A percentile compares a stretch with the other conserved stretches of the same genome.
These are phyloP conservation scores for Lagenidium sp. DNA, from an alignment of 352 stramenopile species.

Conservation along the genomic window DNA sequence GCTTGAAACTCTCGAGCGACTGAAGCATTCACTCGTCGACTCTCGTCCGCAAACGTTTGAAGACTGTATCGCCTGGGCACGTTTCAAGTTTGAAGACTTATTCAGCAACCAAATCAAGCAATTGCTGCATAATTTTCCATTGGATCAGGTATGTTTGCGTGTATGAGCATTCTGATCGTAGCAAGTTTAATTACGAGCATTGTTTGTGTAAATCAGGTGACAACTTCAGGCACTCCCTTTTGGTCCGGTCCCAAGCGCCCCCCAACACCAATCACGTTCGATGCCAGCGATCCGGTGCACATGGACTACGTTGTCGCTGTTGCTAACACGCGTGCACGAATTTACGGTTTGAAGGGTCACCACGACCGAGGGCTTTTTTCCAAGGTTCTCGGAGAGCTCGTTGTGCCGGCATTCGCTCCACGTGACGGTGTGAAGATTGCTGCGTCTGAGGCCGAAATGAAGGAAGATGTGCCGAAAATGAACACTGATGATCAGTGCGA, in stretches of 20 bases:
- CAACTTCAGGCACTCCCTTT: conserved; percentile 94
- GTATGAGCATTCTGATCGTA: conserved; percentile 3
- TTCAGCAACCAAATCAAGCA: conserved; percentile 98
- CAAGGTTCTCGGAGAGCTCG: conserved; percentile 72
- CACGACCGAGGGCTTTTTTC: conserved; percentile 53
- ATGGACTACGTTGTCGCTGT: conserved; percentile 95
- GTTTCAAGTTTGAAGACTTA: conserved; percentile 96
- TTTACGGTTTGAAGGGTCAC: conserved; percentile 89
- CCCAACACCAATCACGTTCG: conserved; percentile 92
- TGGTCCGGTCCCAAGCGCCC: conserved; percentile 98
- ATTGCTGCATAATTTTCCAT: conserved; percentile 98
- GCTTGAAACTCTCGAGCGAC: conserved; percentile 91
- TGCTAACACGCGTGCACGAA: conserved; percentile 91
- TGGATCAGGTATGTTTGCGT: conserved; percentile 74
- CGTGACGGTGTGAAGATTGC: conserved; percentile 97
- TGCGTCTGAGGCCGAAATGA: conserved; percentile 95
- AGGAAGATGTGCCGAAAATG: conserved; percentile 59
- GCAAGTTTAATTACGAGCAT: neutral
- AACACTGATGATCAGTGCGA: conserved; percentile 69
- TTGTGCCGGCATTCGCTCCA: conserved; percentile 92
- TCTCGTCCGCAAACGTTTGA: conserved; percentile 90
- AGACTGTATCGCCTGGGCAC: conserved; percentile 97
- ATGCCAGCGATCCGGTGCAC: conserved; percentile 86
- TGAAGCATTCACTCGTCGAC: conserved; percentile 91
- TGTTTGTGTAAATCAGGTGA: conserved; percentile 84